Percentiles rank a stretch among this genome's conserved stretches.
Evolutionary conservation across 2,329 filamentous ascomycete genomes (phyloP).

Genomic region (Aspergillus sp.): DNA sequence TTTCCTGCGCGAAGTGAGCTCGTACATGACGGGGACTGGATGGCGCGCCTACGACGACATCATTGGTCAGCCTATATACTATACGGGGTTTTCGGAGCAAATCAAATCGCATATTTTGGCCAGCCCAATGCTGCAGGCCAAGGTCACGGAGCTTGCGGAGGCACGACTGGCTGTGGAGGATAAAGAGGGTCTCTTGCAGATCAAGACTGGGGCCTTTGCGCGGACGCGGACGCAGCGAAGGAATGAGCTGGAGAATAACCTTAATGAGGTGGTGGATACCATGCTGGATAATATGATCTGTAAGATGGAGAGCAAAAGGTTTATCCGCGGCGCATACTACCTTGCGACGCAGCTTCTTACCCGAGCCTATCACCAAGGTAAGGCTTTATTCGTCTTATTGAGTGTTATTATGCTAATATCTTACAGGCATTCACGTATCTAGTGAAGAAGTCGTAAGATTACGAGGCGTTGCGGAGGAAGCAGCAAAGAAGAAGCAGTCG

Average conservation of each 20-base stretch:
- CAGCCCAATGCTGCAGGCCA: slow-evolving; percentile 70
- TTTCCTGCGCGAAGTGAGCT: slow-evolving; percentile 88
- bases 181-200: slow-evolving; percentile 66
- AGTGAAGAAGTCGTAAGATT: slow-evolving; percentile 88
- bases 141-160: slow-evolving; percentile 75
- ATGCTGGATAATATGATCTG: slow-evolving; percentile 97
- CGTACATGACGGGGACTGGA: slow-evolving; percentile 83
- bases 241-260: slow-evolving; percentile 66
- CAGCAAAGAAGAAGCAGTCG: slow-evolving; percentile 83
- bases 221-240: slow-evolving; percentile 33
- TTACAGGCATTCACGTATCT: slow-evolving; percentile 77
- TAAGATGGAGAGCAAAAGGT: slow-evolving; percentile 94
- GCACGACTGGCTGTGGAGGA: slow-evolving; percentile 74
- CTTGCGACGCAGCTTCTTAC: slow-evolving; percentile 82
- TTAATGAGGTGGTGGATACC: slow-evolving; percentile 79
- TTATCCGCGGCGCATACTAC: slow-evolving; percentile 92
- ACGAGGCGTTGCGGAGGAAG: slow-evolving; percentile 76
- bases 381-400: slow-evolving; percentile 3
- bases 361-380: slow-evolving; percentile 88
- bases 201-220: slow-evolving; percentile 28
- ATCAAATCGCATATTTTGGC: slow-evolving; percentile 79
- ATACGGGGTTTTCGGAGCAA: slow-evolving; percentile 83
- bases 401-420: background rate
- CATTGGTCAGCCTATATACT: slow-evolving; percentile 91
- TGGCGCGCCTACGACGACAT: slow-evolving; percentile 93